Evolutionary conservation across 441 rosid genomes (phyloP).

Genomic region (Mallotus japonicus): DNA sequence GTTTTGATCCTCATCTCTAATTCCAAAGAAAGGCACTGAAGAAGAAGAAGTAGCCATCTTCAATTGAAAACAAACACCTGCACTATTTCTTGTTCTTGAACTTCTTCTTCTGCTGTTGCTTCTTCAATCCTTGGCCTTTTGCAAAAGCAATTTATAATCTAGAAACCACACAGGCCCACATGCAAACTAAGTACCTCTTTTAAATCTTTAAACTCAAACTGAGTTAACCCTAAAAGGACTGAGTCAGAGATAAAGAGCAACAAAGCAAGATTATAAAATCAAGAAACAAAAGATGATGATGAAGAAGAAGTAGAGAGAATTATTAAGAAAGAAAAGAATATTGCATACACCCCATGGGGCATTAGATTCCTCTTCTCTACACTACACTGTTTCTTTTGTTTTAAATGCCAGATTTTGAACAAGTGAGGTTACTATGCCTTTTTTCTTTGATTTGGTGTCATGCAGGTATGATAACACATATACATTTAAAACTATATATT

Average conservation of each 20-base stretch:
- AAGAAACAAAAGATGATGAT: neutral
- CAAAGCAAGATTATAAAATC: constrained; percentile 28
- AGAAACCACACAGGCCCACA: constrained; percentile 33
- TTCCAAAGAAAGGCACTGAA: constrained; percentile 65
- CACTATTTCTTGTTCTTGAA: neutral
- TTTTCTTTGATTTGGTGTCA: constrained; percentile 45
- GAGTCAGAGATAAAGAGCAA: neutral
- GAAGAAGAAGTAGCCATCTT: constrained; percentile 75
- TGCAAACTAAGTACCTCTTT: constrained; percentile 41
- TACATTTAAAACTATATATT: constrained; percentile 19
- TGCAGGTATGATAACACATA: constrained; percentile 51
- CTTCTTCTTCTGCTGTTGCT: constrained; percentile 4
- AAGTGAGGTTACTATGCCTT: constrained; percentile 29
- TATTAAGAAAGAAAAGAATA: neutral
- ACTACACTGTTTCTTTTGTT: constrained; percentile 16
- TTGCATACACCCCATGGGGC: constrained; percentile 16
- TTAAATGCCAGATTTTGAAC: constrained; percentile 34
- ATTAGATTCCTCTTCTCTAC: constrained; percentile 17
- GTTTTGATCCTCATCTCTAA: constrained; percentile 58
- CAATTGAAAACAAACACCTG: neutral
- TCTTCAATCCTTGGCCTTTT: constrained; percentile 20
- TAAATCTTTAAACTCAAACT: constrained; percentile 35
- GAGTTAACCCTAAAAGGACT: constrained; percentile 17
- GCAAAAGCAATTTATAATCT: constrained; percentile 28
- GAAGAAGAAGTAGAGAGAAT: neutral